Conservation (phyloP, 1,284 basidiomycete species). For the Tilletia indica region DNA sequence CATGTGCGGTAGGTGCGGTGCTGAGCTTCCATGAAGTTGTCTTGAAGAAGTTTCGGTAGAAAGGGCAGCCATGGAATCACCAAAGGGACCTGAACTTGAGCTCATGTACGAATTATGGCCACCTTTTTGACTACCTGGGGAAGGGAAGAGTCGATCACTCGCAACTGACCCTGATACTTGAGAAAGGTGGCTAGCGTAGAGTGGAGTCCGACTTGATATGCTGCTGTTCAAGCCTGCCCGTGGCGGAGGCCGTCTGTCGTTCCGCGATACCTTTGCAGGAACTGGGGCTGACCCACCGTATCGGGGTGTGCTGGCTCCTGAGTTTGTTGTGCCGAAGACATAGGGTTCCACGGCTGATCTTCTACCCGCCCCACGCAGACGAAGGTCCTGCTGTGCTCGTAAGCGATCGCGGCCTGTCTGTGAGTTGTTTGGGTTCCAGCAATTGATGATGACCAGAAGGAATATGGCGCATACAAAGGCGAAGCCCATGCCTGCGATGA, state of each 20-base stretch:
- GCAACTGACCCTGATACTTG: background rate
- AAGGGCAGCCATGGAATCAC: conserved; percentile 4
- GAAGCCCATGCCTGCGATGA: conserved; percentile 17
- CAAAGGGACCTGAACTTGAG: conserved; percentile 12
- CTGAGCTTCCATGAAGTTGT: too few relatives aligned
- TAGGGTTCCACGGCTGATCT: conserved; percentile 6
- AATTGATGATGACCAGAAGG: conserved; percentile 14
- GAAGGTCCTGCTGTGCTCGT: conserved; percentile 14
- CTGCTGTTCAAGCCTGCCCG: background rate
- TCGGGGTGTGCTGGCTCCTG: background rate
- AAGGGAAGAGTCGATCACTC: background rate
- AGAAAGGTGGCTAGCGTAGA: conserved; percentile 10
- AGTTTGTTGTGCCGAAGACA: background rate
- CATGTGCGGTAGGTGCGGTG: too few relatives aligned
- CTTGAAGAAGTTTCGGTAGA: too few relatives aligned
- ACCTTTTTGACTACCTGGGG: background rate
- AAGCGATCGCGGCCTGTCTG: conserved; percentile 1
- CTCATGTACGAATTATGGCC: conserved; percentile 12
- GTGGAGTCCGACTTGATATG: conserved; percentile 12
- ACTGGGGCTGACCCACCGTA: background rate
- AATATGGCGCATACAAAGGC: background rate
- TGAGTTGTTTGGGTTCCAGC: conserved; percentile 15
- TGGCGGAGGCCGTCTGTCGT: background rate
- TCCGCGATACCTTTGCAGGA: background rate
- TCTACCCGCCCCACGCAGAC: conserved; percentile 5